phyloP scores from a whole-genome alignment of 257 asterid genomes.

The Plantago ovata region DNA sequence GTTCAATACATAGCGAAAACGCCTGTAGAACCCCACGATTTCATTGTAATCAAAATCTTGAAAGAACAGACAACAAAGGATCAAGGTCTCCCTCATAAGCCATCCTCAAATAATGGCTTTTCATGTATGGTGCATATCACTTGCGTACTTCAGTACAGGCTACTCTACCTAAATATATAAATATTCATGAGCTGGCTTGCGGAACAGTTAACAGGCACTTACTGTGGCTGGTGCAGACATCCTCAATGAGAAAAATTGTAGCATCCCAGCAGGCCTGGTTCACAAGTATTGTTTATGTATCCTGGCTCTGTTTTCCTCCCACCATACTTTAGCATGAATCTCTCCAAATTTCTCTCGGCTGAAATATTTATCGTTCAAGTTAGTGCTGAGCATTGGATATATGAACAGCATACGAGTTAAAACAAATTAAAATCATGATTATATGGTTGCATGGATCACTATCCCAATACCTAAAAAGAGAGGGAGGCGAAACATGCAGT shows the following conservation, averaged over 20 bases:
- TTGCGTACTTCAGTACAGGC: not conserved
- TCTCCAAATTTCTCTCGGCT: constrained; percentile 71
- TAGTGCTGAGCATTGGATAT: constrained; percentile 4
- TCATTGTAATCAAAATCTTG: not conserved
- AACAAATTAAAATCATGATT: not conserved
- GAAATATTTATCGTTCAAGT: constrained; percentile 20
- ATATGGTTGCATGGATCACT: not conserved
- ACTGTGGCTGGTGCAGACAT: not conserved
- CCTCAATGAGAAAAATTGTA: constrained; percentile 4
- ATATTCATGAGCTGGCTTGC: constrained; percentile 5
- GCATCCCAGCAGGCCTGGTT: constrained; percentile 16
- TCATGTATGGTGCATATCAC: not conserved
- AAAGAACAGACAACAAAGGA: not conserved
- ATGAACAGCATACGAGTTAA: not conserved
- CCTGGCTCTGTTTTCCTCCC: constrained; percentile 73
- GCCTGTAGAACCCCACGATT: not conserved
- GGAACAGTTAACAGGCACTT: constrained; percentile 1
- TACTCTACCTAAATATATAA: constrained; percentile 1
- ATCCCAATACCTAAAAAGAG: not conserved
- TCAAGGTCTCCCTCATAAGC: constrained; percentile 6
- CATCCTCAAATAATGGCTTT: constrained; percentile 1
- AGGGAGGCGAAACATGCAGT: not conserved
- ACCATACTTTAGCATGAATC: constrained; percentile 65
- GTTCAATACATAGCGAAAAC: constrained; percentile 5
- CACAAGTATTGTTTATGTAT: constrained; percentile 56